These are phyloP conservation scores for Clathrospora elynae DNA, from an alignment of 2,329 filamentous ascomycete species.

Conservation along the genomic window DNA sequence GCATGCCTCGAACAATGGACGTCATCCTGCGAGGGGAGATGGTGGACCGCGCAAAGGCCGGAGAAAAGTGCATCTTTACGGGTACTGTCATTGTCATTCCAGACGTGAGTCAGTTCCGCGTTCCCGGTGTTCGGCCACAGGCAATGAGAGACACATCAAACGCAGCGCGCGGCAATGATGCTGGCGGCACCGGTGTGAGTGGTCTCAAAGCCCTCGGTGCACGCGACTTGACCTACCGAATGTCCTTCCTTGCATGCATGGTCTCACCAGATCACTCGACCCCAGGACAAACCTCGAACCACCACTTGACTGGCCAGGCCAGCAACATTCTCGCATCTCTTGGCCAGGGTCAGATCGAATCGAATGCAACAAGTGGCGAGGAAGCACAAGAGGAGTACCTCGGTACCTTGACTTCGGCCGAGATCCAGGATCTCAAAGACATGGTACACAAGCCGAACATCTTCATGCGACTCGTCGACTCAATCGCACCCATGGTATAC, in stretches of 20 bases:
- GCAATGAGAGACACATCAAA: constrained; percentile 82
- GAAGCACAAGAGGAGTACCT: constrained; percentile 87
- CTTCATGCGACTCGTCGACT: constrained; percentile 89
- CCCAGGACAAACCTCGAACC: constrained; percentile 73
- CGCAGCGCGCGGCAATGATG: constrained; percentile 74
- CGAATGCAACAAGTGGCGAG: constrained; percentile 68
- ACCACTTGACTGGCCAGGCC: constrained; percentile 72
- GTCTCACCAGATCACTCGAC: constrained; percentile 85
- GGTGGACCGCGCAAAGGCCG: constrained; percentile 94
- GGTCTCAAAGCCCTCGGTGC: constrained; percentile 93
- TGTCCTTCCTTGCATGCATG: constrained; percentile 98
- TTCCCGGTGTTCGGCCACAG: constrained; percentile 82
- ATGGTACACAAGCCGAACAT: constrained; percentile 98
- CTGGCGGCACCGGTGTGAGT: constrained; percentile 80
- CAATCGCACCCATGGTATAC: constrained; percentile 94
- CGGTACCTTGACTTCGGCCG: constrained; percentile 79
- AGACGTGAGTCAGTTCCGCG: constrained; percentile 90
- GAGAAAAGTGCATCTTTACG: constrained; percentile 97
- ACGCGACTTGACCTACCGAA: constrained; percentile 88
- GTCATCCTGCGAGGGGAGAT: constrained; percentile 96
- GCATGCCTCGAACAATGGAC: constrained; percentile 98
- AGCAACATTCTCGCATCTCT: constrained; percentile 84
- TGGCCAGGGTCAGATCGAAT: constrained; percentile 73
- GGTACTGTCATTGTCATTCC: constrained; percentile 95
- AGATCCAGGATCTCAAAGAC: constrained; percentile 87